phyloP scores from a whole-genome alignment of 306 rosid species.

The Cucurbita maxima region DNA sequence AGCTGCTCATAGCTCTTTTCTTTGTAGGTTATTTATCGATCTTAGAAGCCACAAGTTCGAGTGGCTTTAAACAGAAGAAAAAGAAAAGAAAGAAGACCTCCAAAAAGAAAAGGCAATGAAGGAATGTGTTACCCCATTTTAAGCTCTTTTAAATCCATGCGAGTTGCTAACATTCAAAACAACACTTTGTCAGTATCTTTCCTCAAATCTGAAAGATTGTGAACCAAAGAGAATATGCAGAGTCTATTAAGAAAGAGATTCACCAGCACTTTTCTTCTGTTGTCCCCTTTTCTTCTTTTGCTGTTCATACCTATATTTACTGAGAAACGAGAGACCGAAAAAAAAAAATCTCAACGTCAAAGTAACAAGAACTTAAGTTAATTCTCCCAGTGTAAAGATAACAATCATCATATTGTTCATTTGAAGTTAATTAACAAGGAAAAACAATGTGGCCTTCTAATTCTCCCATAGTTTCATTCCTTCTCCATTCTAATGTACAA shows the following conservation, averaged over 20 bases:
- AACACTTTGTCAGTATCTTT: slow-evolving; percentile 31
- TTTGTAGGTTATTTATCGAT: background rate
- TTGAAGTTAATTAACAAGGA: background rate
- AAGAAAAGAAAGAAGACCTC: background rate
- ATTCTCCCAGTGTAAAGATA: background rate
- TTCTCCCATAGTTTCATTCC: background rate
- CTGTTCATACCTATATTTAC: slow-evolving; percentile 79
- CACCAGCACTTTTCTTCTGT: slow-evolving; percentile 98
- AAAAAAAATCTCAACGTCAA: background rate
- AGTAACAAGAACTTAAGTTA: background rate
- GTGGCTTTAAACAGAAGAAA: background rate
- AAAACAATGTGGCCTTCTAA: background rate
- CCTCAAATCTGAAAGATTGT: slow-evolving; percentile 15
- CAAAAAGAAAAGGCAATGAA: slow-evolving; percentile 2
- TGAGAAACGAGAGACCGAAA: slow-evolving; percentile 27
- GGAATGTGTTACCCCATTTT: slow-evolving; percentile 78
- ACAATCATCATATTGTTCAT: background rate
- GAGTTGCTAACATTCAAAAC: slow-evolving; percentile 61
- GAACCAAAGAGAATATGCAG: slow-evolving; percentile 17
- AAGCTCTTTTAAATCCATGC: slow-evolving; percentile 97
- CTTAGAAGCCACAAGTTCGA: background rate
- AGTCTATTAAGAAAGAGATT: slow-evolving; percentile 19
- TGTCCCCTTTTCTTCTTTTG: slow-evolving; percentile 92
- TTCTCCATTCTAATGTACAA: background rate
- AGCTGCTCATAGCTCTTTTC: background rate